Base-by-base conservation (phyloP, 805 yeast species). In the Crinitomyces ghanaensis region DNA sequence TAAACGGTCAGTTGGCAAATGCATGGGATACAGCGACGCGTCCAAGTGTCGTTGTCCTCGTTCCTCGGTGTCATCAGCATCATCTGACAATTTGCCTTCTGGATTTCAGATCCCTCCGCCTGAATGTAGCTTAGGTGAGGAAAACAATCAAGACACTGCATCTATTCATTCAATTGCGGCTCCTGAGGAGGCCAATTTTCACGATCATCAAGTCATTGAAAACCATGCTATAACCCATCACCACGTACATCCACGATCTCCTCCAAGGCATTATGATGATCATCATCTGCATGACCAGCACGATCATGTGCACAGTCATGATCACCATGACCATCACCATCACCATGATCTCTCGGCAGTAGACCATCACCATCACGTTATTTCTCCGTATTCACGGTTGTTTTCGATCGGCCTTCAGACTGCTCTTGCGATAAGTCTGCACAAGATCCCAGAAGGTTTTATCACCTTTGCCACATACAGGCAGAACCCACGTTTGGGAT, bases 381-480 rank as follows among this genome's bases (percentile, higher is more conserved):
- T 72, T 36, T 74, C 94, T 0, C 86, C 91, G 1, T 59, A 77
- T 12, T 77, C 93, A 0, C 67, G 82, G 37, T 58, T 88, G n/a
- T 57, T 88, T 7, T 72, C 93, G 4, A 84, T 88, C 37, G 96
- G 95, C 3, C 54, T 91, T 15, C 96, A 91, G 54, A 88, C 97
- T 0, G 74, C 86, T 5, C 53, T 86, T 32, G 97, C 94, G 0
- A 72, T 88, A 19, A 71, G 93, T 0, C 57, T 91, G 19, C 98
- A 88, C 59, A 86, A 91, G 53, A 65, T 88, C 17, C 98, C 98
- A 0, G 98, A 88, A 57, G 98, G 98, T 0, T 82, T 88, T 49
- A 74, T 88, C 35, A 78, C 93, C 29, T 88, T 72, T 53, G 80
- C 79, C 21, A 85, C 91, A 0, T 67, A 84, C 2, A 61, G 63